Evolutionary conservation across 345 rosid genomes (phyloP).

Genomic region (Populus pruinosa): DNA sequence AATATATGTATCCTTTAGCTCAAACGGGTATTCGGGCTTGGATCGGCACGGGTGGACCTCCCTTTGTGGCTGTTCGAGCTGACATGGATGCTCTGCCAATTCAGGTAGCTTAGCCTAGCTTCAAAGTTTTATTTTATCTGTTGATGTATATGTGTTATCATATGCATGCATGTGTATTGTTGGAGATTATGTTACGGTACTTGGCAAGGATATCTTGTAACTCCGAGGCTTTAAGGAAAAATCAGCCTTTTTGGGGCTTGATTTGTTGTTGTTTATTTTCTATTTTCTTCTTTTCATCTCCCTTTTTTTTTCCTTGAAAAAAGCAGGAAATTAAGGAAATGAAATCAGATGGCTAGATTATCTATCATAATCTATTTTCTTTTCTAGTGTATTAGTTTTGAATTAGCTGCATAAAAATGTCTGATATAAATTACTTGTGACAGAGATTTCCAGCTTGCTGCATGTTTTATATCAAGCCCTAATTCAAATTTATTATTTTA

Average conservation of each 20-base stretch:
- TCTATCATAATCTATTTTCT: neutral
- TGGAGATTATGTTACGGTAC: neutral
- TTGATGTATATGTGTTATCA: neutral
- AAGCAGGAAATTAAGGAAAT: too few species aligned
- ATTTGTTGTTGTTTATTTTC: too few species aligned
- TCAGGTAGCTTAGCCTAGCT: conserved; percentile 7
- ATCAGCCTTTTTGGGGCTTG: neutral
- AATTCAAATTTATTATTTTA: neutral
- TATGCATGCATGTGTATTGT: neutral
- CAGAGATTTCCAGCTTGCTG: neutral
- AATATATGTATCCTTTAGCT: conserved; percentile 23
- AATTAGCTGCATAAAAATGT: neutral
- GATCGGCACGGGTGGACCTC: conserved; percentile 20
- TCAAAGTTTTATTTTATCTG: neutral
- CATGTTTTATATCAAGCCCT: neutral
- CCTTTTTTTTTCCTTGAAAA: neutral
- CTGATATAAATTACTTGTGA: neutral
- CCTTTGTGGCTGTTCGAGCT: conserved; percentile 24
- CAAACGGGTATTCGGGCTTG: conserved; percentile 22
- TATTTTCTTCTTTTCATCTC: neutral
- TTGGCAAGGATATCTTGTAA: neutral
- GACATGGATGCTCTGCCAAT: conserved; percentile 30
- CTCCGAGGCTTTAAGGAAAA: neutral
- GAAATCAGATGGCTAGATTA: neutral
- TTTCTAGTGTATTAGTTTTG: neutral